These are phyloP conservation scores for Neoscytalidium dimidiatum DNA, from an alignment of 2,329 filamentous ascomycete species.

Conservation along the genomic window DNA sequence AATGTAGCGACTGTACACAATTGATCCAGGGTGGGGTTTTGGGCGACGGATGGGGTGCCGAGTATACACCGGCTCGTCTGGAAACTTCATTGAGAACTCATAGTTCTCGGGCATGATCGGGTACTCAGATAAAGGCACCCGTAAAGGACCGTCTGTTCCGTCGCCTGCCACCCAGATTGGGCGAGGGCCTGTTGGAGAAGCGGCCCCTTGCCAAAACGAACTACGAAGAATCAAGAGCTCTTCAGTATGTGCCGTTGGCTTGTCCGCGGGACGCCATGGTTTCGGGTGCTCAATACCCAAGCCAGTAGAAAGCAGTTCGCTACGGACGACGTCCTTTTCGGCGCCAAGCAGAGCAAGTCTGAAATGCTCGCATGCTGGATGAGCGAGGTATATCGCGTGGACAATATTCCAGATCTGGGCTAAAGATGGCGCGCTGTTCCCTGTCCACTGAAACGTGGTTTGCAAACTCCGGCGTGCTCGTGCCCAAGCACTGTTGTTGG, in stretches of 20 bases:
- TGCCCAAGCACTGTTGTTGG: conserved; percentile 46
- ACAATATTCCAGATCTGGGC: conserved; percentile 51
- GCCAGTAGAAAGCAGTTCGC: conserved; percentile 34
- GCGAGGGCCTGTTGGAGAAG: conserved; percentile 45
- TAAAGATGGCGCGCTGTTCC: conserved; percentile 39
- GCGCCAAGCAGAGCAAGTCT: conserved; percentile 44
- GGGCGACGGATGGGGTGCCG: conserved; percentile 71
- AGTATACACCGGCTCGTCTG: conserved; percentile 55
- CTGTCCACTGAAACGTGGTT: conserved; percentile 46
- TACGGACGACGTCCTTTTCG: conserved; percentile 40
- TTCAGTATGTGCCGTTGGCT: conserved; percentile 37
- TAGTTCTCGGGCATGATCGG: conserved; percentile 46
- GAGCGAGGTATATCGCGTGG: conserved; percentile 47
- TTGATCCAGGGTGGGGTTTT: conserved; percentile 70
- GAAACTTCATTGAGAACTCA: conserved; percentile 46
- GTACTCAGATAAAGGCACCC: conserved; percentile 19
- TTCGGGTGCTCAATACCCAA: conserved; percentile 43
- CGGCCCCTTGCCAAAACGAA: conserved; percentile 49
- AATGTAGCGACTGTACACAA: conserved; percentile 78
- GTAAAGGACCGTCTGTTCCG: neutral
- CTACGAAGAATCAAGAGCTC: conserved; percentile 54
- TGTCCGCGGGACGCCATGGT: conserved; percentile 31
- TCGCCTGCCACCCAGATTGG: conserved; percentile 36
- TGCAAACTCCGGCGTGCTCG: conserved; percentile 47
- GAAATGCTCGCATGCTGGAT: conserved; percentile 48